Conservation (phyloP, 2,329 filamentous ascomycete genomes). For the Aphanocladium album region DNA sequence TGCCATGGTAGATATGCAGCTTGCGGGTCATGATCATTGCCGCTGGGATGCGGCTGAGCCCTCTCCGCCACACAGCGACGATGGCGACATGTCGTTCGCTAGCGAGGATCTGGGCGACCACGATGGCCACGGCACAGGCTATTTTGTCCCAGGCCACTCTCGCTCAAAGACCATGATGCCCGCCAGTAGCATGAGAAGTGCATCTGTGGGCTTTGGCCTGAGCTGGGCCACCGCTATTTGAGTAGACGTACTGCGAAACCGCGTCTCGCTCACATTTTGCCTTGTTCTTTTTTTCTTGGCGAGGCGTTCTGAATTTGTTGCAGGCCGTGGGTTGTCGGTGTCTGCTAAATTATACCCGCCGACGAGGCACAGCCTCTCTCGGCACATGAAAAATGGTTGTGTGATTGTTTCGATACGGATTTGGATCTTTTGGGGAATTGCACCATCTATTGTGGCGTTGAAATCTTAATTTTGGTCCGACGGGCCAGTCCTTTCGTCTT, state of each 20-base stretch:
- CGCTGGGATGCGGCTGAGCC: slow-evolving; percentile 23
- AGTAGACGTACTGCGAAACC: background rate
- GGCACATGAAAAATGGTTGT: background rate
- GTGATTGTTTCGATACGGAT: background rate
- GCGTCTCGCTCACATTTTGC: background rate
- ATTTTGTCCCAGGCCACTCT: slow-evolving; percentile 27
- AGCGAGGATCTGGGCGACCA: slow-evolving; percentile 14
- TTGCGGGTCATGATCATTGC: slow-evolving; percentile 39
- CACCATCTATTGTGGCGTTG: background rate
- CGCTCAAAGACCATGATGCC: slow-evolving; percentile 31
- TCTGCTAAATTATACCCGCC: slow-evolving; percentile 9
- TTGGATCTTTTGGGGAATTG: background rate
- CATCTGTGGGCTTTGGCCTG: background rate
- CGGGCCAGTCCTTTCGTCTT: background rate
- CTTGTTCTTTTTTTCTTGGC: background rate
- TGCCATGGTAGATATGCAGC: slow-evolving; percentile 59
- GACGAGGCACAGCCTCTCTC: background rate
- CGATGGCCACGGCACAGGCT: slow-evolving; percentile 1
- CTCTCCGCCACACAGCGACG: slow-evolving; percentile 26
- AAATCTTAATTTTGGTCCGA: background rate
- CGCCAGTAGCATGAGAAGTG: background rate
- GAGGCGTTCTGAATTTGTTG: background rate
- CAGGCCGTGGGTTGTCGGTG: background rate
- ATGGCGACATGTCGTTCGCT: slow-evolving; percentile 17
- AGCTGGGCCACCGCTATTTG: slow-evolving; percentile 12